Evolutionary conservation across 768 basidiomycete genomes (phyloP).

Genomic region (Mycena albidolilacea): DNA sequence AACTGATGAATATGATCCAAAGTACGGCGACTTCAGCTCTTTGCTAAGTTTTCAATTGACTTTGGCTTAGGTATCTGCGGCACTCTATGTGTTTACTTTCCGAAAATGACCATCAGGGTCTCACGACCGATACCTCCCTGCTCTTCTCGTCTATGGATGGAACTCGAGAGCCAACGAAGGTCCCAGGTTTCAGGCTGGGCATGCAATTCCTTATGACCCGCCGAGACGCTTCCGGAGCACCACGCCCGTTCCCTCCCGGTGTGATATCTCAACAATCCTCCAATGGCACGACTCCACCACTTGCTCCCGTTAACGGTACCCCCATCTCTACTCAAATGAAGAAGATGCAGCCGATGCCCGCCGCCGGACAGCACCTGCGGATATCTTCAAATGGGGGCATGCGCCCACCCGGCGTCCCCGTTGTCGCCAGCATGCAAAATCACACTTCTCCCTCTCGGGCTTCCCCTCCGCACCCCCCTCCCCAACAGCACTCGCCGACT

Average conservation of each 20-base stretch:
- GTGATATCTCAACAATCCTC: conserved; percentile 32
- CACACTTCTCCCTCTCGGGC: conserved; percentile 50
- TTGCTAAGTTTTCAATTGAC: background rate
- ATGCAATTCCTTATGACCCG: conserved; percentile 35
- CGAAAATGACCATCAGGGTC: conserved; percentile 52
- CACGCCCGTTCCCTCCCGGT: conserved; percentile 28
- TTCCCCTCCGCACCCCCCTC: conserved; percentile 57
- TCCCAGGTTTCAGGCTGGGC: conserved; percentile 60
- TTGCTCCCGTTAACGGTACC: conserved; percentile 54
- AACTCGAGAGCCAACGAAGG: conserved; percentile 56
- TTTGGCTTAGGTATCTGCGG: conserved; percentile 62
- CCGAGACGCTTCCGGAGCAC: conserved; percentile 29
- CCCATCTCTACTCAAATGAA: conserved; percentile 75
- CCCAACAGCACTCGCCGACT: conserved; percentile 49
- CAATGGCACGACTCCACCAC: conserved; percentile 16
- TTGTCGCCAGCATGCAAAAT: conserved; percentile 50
- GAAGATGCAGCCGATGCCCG: conserved; percentile 70
- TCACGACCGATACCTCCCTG: conserved; percentile 34
- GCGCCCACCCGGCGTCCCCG: conserved; percentile 61
- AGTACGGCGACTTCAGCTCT: conserved; percentile 50
- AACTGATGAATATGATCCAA: conserved; percentile 77
- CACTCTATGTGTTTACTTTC: conserved; percentile 72
- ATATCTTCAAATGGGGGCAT: conserved; percentile 73
- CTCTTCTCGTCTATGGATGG: conserved; percentile 58
- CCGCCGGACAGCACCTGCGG: conserved; percentile 69